These are phyloP conservation scores for Populus pruinosa DNA, from an alignment of 345 rosid species.

Conservation along the genomic window DNA sequence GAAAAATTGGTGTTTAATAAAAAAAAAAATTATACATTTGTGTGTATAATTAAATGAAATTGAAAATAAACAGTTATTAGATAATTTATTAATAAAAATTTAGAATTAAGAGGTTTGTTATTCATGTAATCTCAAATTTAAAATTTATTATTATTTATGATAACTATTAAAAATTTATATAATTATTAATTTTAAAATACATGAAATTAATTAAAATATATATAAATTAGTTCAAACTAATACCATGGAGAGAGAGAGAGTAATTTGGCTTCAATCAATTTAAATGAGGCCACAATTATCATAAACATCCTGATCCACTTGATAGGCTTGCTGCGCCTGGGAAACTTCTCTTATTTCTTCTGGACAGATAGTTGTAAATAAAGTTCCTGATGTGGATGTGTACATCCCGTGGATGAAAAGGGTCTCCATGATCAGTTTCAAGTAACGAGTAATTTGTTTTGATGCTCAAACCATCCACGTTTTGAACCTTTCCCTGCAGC, in stretches of 20 bases:
- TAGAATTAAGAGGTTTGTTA: too few species aligned
- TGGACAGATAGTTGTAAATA: constrained; percentile 34
- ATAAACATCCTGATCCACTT: neutral
- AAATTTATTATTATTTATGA: too few species aligned
- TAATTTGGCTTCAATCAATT: neutral
- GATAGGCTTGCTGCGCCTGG: neutral
- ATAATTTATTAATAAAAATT: too few species aligned
- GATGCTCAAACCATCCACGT: neutral
- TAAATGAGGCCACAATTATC: neutral
- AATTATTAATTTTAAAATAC: too few species aligned
- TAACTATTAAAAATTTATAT: too few species aligned
- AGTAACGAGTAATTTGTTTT: neutral
- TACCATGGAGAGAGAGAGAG: neutral
- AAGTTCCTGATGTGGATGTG: constrained; percentile 18
- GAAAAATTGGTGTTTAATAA: too few species aligned
- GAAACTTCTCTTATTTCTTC: neutral
- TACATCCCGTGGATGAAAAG: constrained; percentile 7
- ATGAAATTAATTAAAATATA: too few species aligned
- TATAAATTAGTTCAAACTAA: too few species aligned
- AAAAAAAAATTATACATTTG: too few species aligned
- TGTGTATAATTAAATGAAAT: constrained; percentile 36
- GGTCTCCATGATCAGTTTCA: neutral
- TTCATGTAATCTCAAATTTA: too few species aligned
- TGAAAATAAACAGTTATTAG: neutral
- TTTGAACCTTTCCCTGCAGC: neutral